Percentiles rank a stretch among this genome's conserved stretches.
Evolutionary conservation across 306 rosid genomes (phyloP).

Genomic region (Erythrophleum fordii): DNA sequence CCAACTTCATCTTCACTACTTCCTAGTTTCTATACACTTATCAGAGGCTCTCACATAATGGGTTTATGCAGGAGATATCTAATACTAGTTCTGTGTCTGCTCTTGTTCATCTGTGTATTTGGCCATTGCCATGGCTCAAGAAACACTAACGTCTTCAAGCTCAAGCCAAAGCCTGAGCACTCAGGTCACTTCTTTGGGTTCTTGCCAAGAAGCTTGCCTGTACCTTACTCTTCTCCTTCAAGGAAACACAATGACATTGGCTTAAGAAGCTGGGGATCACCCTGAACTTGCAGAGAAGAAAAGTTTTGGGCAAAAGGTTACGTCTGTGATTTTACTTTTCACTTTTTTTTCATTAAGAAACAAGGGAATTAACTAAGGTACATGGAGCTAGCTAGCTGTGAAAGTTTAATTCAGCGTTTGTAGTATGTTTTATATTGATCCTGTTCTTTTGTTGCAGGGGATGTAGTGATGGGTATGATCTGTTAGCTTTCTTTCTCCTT

Average conservation of each 20-base stretch:
- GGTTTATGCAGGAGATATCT: slow-evolving; percentile 51
- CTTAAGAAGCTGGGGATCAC: slow-evolving; percentile 68
- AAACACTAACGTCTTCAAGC: slow-evolving; percentile 56
- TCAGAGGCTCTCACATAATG: slow-evolving; percentile 39
- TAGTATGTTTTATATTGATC: slow-evolving; percentile 42
- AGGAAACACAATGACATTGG: slow-evolving; percentile 92
- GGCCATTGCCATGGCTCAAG: slow-evolving; percentile 59
- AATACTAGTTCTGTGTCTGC: slow-evolving; percentile 45
- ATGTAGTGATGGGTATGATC: slow-evolving; percentile 32
- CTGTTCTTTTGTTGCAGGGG: slow-evolving; percentile 43
- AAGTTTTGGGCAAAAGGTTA: slow-evolving; percentile 41
- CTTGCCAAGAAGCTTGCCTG: slow-evolving; percentile 78
- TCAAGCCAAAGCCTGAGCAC: slow-evolving; percentile 56
- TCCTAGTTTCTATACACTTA: not conserved
- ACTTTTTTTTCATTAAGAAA: slow-evolving; percentile 43
- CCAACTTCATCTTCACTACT: not conserved
- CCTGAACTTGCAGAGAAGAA: slow-evolving; percentile 44
- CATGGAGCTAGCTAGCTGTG: slow-evolving; percentile 41
- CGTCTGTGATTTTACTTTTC: slow-evolving; percentile 11
- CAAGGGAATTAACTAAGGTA: slow-evolving; percentile 51
- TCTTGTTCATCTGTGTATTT: slow-evolving; percentile 52
- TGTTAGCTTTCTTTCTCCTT: slow-evolving; percentile 42
- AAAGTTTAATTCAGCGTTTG: slow-evolving; percentile 50
- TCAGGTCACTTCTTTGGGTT: slow-evolving; percentile 80
- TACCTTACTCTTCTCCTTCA: slow-evolving; percentile 90